Base-by-base conservation (phyloP, 2,329 filamentous ascomycete species). In the Diaporthe longicolla region DNA sequence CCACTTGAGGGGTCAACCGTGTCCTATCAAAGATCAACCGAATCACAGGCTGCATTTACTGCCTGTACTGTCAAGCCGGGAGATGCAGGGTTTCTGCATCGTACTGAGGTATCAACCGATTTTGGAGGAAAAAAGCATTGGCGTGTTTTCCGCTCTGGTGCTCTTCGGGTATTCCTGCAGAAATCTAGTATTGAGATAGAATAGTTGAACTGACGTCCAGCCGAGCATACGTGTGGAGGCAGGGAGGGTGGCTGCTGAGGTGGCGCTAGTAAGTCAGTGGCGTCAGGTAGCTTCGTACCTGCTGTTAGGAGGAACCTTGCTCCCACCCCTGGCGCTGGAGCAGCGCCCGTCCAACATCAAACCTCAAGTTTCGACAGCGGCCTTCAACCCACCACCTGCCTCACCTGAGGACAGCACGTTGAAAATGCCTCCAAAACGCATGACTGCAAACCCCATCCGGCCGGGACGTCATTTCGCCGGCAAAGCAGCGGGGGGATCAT, bases 381-480 rank as follows among this genome's bases (percentile, higher is more conserved):
- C 19, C 37, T 15, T 61, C 26, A 68, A 58, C 37, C 32, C 24
- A 45, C 43, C 43, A 7, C 40, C 11, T 11, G 2, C 40, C 9
- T 40, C n/a, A 26, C 29, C 29, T 13, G 8, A 24, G 26, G 52
- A 1, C 45, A 66, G 40, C n/a, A 45, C 63, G 10, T 45, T 65
- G 21, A 70, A 54, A 32, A 90, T 90, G 89, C 92, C 93, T 76
- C 91, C 92, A 17, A 95, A 94, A 82, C 93, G 94, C 80, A 98
- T 98, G 94, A 98, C 96, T 76, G 95, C 95, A 76, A 98, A 98
- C 81, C 95, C 94, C 4, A 85, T 93, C 74, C 92, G 92, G 82
- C 94, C 95, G 32, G 90, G 92, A 78, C 93, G 97, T 73, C 93
- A 98, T 80, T 92, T 95, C 74, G 93, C 96, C 21, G 96, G 97